These are phyloP conservation scores for Mycena galericulata DNA, from an alignment of 768 basidiomycete genomes.

Conservation along the genomic window DNA sequence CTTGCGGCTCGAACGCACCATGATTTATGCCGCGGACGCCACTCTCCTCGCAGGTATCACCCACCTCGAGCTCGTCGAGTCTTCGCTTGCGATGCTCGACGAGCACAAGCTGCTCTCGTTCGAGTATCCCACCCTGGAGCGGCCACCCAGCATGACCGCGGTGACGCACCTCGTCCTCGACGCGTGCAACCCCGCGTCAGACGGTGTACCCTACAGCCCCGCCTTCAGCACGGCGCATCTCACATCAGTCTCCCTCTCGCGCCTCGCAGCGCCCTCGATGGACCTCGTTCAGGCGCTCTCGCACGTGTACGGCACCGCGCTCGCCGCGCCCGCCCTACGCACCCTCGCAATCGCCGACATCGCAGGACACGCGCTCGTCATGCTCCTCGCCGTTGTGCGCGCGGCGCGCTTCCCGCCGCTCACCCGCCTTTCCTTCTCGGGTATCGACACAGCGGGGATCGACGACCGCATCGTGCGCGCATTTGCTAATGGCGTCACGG, in stretches of 20 bases:
- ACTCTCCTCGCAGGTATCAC: conserved; percentile 18
- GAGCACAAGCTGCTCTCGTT: conserved; percentile 28
- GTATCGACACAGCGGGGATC: conserved; percentile 21
- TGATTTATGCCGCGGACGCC: conserved; percentile 29
- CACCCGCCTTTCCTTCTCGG: conserved; percentile 4
- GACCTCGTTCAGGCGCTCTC: conserved; percentile 33
- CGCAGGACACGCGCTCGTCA: conserved; percentile 25
- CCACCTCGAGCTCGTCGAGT: conserved; percentile 15
- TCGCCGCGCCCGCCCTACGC: conserved; percentile 14
- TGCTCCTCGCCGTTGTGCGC: conserved; percentile 29
- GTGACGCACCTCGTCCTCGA: conserved; percentile 21
- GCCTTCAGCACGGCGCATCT: conserved; percentile 27
- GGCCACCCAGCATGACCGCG: conserved; percentile 18
- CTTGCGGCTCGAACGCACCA: conserved; percentile 27
- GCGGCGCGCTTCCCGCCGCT: conserved; percentile 11
- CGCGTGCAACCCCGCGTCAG: conserved; percentile 12
- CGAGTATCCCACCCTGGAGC: conserved; percentile 23
- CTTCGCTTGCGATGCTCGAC: conserved; percentile 31
- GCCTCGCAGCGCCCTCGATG: conserved; percentile 30
- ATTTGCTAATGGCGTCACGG: conserved; percentile 7
- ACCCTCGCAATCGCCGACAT: conserved; percentile 21
- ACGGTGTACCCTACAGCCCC: conserved; percentile 20
- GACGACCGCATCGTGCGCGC: conserved; percentile 14
- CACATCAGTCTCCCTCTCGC: conserved; percentile 15
- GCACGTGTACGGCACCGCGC: conserved; percentile 27